Base-by-base conservation (phyloP, 176 grass and related monocot genomes). In the Juncus inflexus region DNA sequence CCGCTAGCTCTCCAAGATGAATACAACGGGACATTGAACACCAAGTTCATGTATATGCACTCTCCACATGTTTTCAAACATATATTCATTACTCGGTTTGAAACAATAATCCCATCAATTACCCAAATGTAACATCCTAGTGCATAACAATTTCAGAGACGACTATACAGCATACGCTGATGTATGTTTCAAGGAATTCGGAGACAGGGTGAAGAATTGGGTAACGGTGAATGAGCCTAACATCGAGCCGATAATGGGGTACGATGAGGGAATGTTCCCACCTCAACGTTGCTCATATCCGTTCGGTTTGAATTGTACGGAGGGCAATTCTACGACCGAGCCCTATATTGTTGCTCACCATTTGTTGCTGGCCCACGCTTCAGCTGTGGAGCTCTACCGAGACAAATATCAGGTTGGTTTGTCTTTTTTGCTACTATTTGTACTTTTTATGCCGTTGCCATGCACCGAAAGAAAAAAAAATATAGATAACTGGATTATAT, bases 301-400 rank as follows among this genome's bases (percentile, higher is more conserved):
- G 2, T 90, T 80, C 6, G 86, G 86, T 57, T 0, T 42, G 0
- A 81, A 84, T 58, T 95, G 86, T 70, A 80, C 78, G 0, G 12
- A 12, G 2, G 90, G 90, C 0, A 49, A 95, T 75, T 95, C 90
- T 0, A 79, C 86, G 2, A 83, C 77, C 0, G 90, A 95, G 61
- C 90, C 90, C 4, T 95, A 95, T 51, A 75, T 90, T 37, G 90
- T 72, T 14, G 80, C 64, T 12, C 90, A 90, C 68, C 83, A 95
- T 62, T 66, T 90, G 63, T 67, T 95, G 11, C 78, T 95, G 12
- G 90, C 78, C 14, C 90, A 95, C 77, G 75, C 86, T 28, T 84
- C 86, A 0, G 83, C 64, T 15, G 86, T 65, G 37, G 70, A 84
- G 28, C 71, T 95, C 1, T 95, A 95, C 12, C 81, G 62, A 76